Percentiles rank a stretch among this genome's conserved stretches.
phyloP scores from a whole-genome alignment of 495 filamentous ascomycete species.

The Lophiotrema nucula region DNA sequence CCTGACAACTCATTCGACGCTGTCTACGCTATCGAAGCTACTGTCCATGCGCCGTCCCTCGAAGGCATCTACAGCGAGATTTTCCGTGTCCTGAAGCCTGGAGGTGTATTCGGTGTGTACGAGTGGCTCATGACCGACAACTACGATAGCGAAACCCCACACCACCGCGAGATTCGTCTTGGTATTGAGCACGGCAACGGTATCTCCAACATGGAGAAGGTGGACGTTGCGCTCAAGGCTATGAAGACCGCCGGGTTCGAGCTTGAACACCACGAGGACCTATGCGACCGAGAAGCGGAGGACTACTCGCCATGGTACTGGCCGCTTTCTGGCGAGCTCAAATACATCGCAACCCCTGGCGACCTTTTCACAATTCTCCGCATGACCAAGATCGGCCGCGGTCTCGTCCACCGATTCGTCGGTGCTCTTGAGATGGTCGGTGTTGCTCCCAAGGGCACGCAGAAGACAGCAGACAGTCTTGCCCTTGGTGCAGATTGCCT shows the following conservation, averaged over 20 bases:
- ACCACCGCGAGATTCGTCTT: conserved; percentile 86
- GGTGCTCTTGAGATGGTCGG: conserved; percentile 72
- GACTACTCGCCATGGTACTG: conserved; percentile 93
- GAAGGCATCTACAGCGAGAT: conserved; percentile 94
- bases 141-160: conserved; percentile 85
- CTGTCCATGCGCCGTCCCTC: conserved; percentile 91
- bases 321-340: conserved; percentile 78
- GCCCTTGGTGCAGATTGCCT: conserved; percentile 81
- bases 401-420: conserved; percentile 73
- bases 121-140: conserved; percentile 99
- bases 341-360: conserved; percentile 73
- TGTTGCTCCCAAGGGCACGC: conserved; percentile 78
- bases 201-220: conserved; percentile 96
- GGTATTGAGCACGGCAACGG: conserved; percentile 96
- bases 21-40: conserved; percentile 98
- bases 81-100: conserved; percentile 92
- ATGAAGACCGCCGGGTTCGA: conserved; percentile 90
- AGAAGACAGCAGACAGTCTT: conserved; percentile 92
- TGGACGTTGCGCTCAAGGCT: conserved; percentile 78
- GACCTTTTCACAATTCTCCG: conserved; percentile 83
- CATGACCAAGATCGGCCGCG: conserved; percentile 85
- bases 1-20: conserved; percentile 88
- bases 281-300: conserved; percentile 64
- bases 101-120: conserved; percentile 94
- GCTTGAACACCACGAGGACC: conserved; percentile 81